phyloP scores from a whole-genome alignment of 1,284 basidiomycete genomes.

The Apiotrichum gamsii region DNA sequence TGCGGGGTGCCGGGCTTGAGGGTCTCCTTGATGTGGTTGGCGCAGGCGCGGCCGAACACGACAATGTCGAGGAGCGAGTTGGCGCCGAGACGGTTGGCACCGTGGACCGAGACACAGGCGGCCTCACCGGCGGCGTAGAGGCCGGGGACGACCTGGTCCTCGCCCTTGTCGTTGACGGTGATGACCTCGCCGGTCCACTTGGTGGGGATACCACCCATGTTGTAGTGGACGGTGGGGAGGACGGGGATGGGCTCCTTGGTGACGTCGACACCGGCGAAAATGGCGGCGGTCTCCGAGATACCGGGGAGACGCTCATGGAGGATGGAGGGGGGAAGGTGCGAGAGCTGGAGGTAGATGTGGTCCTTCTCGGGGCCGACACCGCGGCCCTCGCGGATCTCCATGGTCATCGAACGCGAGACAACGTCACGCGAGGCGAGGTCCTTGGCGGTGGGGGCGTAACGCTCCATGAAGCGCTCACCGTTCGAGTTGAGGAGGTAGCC shows the following conservation, averaged over 20 bases:
- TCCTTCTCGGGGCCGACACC: conserved; percentile 99
- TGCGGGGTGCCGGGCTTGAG: conserved; percentile 85
- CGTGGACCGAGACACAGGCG: conserved; percentile 97
- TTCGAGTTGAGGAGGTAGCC: conserved; percentile 98
- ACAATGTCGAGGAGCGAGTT: conserved; percentile 99
- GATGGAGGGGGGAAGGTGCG: conserved; percentile 91
- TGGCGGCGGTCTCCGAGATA: conserved; percentile 99
- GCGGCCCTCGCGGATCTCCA: conserved; percentile 97
- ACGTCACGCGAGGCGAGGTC: conserved; percentile 99
- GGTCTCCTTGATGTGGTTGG: conserved; percentile 93
- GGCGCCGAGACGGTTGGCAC: conserved; percentile 98
- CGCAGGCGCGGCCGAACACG: conserved; percentile 97
- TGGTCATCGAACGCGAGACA: conserved; percentile 97
- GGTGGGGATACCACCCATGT: conserved; percentile 99
- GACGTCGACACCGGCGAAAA: conserved; percentile 98
- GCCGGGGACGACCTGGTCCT: conserved; percentile 92
- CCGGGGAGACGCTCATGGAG: conserved; percentile 96
- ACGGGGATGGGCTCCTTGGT: conserved; percentile 99
- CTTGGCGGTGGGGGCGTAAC: conserved; percentile 98
- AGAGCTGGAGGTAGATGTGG: conserved; percentile 94
- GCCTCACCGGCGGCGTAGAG: conserved; percentile 98
- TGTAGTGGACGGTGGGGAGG: conserved; percentile 91
- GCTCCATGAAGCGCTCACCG: conserved; percentile 99
- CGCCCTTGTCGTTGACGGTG: conserved; percentile 74
- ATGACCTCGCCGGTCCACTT: conserved; percentile 97